Evolutionary conservation across 441 rosid species (phyloP), one percentile per base, ranked within the genome.

Genomic region (Francoa sonchifolia): DNA sequence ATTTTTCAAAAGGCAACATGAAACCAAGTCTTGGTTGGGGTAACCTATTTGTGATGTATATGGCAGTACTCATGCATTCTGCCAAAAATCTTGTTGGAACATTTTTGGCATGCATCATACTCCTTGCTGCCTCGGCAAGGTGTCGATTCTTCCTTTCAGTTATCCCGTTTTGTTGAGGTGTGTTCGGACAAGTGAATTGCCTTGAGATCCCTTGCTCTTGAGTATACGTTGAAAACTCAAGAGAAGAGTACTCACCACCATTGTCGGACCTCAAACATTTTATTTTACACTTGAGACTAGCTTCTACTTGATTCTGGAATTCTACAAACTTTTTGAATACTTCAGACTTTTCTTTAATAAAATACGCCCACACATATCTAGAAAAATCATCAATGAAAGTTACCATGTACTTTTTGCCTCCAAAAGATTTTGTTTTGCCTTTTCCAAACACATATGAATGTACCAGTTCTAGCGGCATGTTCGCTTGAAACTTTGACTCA

Each of bases 401-500:
- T 0, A 33, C 37, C 1, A 33, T 33, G 19, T 33, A 33, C 19
- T 3, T 0, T 9, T 12, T 10, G 12, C 1, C 15, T 12, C 1
- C 17, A 3, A n/a, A n/a, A n/a, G n/a, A n/a, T n/a, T n/a, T n/a
- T n/a, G n/a, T n/a, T n/a, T n/a, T n/a, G n/a, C n/a, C n/a, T 13
- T 33, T 33, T 27, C 33, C 47, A 28, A 42, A 42, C 13, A 42
- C 47, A 42, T 42, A 19, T 0, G 12, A 42, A 14, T 42, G 23
- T 5, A 42, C 19, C 6, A 42, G 2, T 8, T 42, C 35, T 15
- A 42, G 18, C 3, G 34, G 35, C 10, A 13, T 5, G 1, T 42
- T 42, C 6, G 7, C 11, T 28, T 10, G 26, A 15, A 42, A 42
- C 14, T 29, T 49, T 0, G 31, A 39, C 18, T 39, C 25, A 7